These are phyloP conservation scores for Flaveria brownii DNA, from an alignment of 129 eudicot genomes.

Conservation along the genomic window DNA sequence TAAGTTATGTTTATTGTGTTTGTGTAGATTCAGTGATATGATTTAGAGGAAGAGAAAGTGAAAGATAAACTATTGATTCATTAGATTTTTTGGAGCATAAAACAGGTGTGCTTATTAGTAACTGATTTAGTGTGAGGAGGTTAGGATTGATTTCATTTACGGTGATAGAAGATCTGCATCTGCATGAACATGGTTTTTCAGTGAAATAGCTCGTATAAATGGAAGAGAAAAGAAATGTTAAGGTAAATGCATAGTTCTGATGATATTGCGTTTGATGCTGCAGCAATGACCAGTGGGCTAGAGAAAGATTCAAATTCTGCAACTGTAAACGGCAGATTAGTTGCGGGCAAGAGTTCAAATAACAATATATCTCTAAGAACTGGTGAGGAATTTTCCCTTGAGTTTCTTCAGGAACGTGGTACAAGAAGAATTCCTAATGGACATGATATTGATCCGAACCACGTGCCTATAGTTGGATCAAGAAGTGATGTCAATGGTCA, in stretches of 20 bases:
- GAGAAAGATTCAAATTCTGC: conserved; percentile 38
- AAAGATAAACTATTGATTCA: neutral
- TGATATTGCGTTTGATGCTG: conserved; percentile 45
- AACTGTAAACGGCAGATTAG: conserved; percentile 25
- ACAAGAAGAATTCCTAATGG: conserved; percentile 37
- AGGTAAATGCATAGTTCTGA: conserved; percentile 19
- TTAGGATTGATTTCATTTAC: conserved; percentile 4
- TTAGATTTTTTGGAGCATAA: neutral
- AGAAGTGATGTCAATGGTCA: conserved; percentile 41
- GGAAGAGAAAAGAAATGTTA: conserved; percentile 13
- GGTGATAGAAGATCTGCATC: conserved; percentile 11
- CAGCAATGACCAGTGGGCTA: conserved; percentile 42
- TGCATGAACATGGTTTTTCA: neutral
- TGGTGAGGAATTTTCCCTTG: conserved; percentile 70
- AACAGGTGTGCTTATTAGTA: neutral
- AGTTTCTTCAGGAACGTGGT: conserved; percentile 62
- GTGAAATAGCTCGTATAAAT: neutral
- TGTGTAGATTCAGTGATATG: neutral
- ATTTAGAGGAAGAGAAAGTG: conserved; percentile 20
- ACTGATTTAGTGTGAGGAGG: conserved; percentile 1
- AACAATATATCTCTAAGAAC: conserved; percentile 57
- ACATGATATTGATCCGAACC: conserved; percentile 37
- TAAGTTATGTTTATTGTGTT: conserved; percentile 24
- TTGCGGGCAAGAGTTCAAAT: conserved; percentile 33
- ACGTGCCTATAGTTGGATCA: conserved; percentile 41